Evolutionary conservation across 208 protist species (phyloP), one percentile per base, ranked within the genome.

Genomic region (Leishmania gerbilli): DNA sequence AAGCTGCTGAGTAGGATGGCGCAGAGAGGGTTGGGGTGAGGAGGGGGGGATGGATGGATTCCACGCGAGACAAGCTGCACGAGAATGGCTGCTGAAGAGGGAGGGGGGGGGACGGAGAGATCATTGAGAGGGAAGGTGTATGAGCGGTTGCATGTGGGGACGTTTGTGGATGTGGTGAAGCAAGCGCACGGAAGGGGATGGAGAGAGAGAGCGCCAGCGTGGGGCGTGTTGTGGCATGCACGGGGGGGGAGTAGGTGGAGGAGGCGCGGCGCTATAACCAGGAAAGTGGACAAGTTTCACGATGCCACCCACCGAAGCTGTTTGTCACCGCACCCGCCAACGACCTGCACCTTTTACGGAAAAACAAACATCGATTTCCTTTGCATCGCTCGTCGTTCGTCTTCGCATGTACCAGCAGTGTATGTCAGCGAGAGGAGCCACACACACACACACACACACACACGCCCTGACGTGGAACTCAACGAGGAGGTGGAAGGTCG

Each of bases 51-150:
- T 68, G 64, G 34, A 68, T 40, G 17, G 13, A 42, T 68, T 68
- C 64, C 24, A 8, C 31, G 64, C 64, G 64, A 42, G 64, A 21
- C 0, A 68, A 68, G 64, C 64, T 40, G 64, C 34, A 68, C 13
- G 27, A 24, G 31, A 40, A 68, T 27, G 9, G 40, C 6, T 21
- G 34, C 24, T 27, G 2, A 27, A 17, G 24, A 19, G 4, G 40
- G 67, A 45, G 9, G 15, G 37, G 11, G 42, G 19, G 21, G 19
- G 11, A 81, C 64, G 75, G n/a, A 68, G 69, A 81, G 71, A 80
- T 60, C 58, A 74, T 71, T 49, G 9, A 47, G 19, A 71, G 64
- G 45, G 68, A 7, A 51, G 31, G 40, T 40, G 15, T 40, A 31
- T 47, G 31, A 55, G 24, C 49, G 45, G n/a, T 55, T 21, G 31